phyloP scores from a whole-genome alignment of 2,329 filamentous ascomycete species.

The Fusarium sp. region DNA sequence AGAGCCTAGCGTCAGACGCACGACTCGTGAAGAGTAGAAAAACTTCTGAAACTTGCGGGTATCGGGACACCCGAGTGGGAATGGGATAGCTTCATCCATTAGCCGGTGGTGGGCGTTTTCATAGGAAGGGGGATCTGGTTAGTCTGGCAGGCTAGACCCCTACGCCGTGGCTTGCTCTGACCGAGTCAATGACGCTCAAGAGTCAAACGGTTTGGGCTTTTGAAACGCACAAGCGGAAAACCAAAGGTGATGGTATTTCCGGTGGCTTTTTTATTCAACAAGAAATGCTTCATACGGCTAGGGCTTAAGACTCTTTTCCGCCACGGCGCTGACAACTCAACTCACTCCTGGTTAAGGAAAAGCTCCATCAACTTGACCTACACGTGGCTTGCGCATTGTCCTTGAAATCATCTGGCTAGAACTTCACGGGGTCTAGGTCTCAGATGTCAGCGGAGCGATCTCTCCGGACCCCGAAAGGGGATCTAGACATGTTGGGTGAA shows the following conservation, averaged over 20 bases:
- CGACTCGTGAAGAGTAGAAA: constrained; percentile 10
- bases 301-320: not conserved
- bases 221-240: not conserved
- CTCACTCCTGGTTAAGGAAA: not conserved
- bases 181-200: not conserved
- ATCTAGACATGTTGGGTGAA: not conserved
- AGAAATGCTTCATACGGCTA: not conserved
- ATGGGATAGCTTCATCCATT: not conserved
- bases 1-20: constrained; percentile 24
- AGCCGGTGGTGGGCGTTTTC: not conserved
- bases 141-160: not conserved
- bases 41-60: constrained; percentile 17
- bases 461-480: constrained; percentile 10
- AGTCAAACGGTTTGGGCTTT: not conserved
- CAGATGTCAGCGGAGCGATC: constrained; percentile 18
- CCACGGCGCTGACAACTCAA: not conserved
- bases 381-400: not conserved
- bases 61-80: constrained; percentile 19
- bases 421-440: constrained; percentile 19
- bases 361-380: not conserved
- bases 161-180: constrained; percentile 1
- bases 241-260: not conserved
- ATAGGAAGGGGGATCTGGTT: constrained; percentile 6
- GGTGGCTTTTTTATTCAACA: not conserved
- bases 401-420: not conserved